A percentile compares a stretch with the other conserved stretches of the same genome.
These are phyloP conservation scores for Candida ulmi DNA, from an alignment of 805 yeast genomes.

Conservation along the genomic window DNA sequence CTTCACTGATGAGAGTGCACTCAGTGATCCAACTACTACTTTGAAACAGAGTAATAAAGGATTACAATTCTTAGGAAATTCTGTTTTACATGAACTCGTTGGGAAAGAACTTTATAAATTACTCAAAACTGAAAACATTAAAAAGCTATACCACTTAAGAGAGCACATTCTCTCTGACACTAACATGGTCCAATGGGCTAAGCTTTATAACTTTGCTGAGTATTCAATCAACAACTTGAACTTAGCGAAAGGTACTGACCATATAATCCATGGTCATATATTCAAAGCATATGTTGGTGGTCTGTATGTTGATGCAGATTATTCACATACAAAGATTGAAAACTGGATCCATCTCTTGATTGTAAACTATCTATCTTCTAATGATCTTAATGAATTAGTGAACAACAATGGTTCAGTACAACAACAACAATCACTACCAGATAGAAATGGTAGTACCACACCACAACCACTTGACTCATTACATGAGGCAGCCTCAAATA, in stretches of 20 bases:
- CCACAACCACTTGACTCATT: no score
- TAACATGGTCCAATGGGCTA: constrained; percentile 60
- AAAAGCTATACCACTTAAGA: constrained; percentile 71
- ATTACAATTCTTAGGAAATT: constrained; percentile 80
- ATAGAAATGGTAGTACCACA: no score
- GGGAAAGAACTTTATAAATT: background rate
- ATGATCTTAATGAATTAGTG: background rate
- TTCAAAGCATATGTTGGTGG: constrained; percentile 93
- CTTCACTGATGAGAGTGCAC: constrained; percentile 73
- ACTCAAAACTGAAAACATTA: background rate
- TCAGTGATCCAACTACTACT: constrained; percentile 17
- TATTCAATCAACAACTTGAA: constrained; percentile 45
- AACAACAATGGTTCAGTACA: no score
- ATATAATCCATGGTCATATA: constrained; percentile 55
- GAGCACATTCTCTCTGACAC: constrained; percentile 59
- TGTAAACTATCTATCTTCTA: background rate
- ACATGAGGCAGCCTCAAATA: no score
- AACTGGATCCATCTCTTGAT: background rate
- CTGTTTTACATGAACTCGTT: constrained; percentile 39
- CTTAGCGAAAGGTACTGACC: constrained; percentile 39
- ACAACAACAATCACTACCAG: no score
- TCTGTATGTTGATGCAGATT: constrained; percentile 46
- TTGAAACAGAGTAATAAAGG: constrained; percentile 51
- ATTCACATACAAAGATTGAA: constrained; percentile 38
- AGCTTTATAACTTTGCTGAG: constrained; percentile 60